Evolutionary conservation across 1,284 basidiomycete species (phyloP).

Genomic region (Mycocalia duriaeana): DNA sequence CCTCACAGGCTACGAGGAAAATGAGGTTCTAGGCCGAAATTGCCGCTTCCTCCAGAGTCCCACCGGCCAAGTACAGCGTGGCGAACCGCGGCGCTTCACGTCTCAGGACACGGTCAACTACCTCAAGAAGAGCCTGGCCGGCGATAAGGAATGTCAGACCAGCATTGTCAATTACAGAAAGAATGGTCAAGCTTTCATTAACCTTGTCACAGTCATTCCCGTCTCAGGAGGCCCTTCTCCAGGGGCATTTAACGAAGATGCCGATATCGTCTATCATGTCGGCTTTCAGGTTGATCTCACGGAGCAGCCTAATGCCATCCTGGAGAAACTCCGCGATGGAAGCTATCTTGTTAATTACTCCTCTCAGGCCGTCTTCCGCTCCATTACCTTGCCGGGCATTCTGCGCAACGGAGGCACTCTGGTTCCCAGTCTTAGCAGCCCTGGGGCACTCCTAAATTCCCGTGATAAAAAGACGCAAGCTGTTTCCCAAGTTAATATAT

Average conservation of each 20-base stretch:
- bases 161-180: slow-evolving; percentile 87
- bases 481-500: slow-evolving; percentile 23
- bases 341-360: slow-evolving; percentile 49
- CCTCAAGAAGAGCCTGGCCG: slow-evolving; percentile 61
- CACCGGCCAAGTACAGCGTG: slow-evolving; percentile 57
- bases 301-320: slow-evolving; percentile 80
- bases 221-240: slow-evolving; percentile 64
- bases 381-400: not conserved
- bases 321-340: slow-evolving; percentile 75
- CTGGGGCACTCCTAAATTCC: slow-evolving; percentile 2
- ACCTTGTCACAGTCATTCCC: slow-evolving; percentile 83
- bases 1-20: slow-evolving; percentile 79
- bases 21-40: slow-evolving; percentile 83
- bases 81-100: slow-evolving; percentile 64
- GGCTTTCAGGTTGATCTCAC: slow-evolving; percentile 92
- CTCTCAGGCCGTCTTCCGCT: not conserved
- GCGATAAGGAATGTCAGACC: slow-evolving; percentile 85
- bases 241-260: slow-evolving; percentile 40
- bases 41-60: slow-evolving; percentile 87
- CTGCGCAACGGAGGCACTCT: not conserved
- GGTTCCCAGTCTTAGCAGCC: slow-evolving; percentile 2
- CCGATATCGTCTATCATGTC: slow-evolving; percentile 77
- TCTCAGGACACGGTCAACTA: slow-evolving; percentile 65
- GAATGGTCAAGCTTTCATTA: slow-evolving; percentile 82
- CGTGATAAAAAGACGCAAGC: slow-evolving; percentile 22